These are phyloP conservation scores for Cichorium intybus DNA, from an alignment of 140 eudicot genomes.

Conservation along the genomic window DNA sequence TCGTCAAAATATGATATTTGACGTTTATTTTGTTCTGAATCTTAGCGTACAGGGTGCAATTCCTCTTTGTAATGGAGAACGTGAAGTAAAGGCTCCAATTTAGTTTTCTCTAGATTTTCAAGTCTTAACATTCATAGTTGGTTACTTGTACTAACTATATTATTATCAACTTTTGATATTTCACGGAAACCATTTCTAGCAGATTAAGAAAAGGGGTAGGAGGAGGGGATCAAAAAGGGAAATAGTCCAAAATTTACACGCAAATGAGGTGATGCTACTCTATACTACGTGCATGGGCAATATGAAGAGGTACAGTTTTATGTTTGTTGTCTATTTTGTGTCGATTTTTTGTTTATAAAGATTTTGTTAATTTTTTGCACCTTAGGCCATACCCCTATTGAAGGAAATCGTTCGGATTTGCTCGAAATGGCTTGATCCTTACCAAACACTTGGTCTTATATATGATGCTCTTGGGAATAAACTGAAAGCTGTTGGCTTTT, in stretches of 20 bases:
- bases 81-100: no score
- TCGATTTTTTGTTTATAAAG: conserved; percentile 14
- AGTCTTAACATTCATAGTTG: not conserved
- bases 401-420: conserved; percentile 57
- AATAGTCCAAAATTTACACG: conserved; percentile 56
- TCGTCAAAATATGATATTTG: conserved; percentile 7
- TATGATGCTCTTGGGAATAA: conserved; percentile 56
- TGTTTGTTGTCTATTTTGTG: no score
- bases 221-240: conserved; percentile 72
- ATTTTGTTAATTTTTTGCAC: no score
- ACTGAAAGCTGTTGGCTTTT: conserved; percentile 56
- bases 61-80: conserved; percentile 59
- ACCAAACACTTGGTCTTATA: conserved; percentile 75
- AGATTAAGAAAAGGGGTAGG: conserved; percentile 72
- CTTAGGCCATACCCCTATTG: conserved; percentile 67
- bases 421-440: conserved; percentile 74
- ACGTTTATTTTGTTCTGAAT: conserved; percentile 19
- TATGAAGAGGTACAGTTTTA: conserved; percentile 65
- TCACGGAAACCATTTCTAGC: conserved; percentile 12
- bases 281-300: conserved; percentile 63
- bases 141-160: conserved; percentile 6
- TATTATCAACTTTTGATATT: not conserved
- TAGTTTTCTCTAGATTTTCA: no score
- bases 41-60: conserved; percentile 46
- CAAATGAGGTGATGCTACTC: conserved; percentile 93